Conservation (phyloP, 2,329 filamentous ascomycete genomes). For the Colletotrichum eremochloae region DNA sequence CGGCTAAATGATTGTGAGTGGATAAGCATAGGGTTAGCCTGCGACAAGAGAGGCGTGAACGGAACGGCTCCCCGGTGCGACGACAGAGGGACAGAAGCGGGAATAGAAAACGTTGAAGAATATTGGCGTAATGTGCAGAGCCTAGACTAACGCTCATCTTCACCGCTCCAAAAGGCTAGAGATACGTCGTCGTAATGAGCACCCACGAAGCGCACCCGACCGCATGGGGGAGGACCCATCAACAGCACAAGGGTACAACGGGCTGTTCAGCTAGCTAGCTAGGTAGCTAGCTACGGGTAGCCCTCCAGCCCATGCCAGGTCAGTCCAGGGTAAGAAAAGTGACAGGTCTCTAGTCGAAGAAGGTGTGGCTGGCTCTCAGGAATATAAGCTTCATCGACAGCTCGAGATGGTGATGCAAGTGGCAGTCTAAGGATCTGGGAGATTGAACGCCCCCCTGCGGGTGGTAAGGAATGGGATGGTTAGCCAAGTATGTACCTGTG, state of each 20-base stretch:
- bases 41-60: constrained; percentile 32
- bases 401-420: constrained; percentile 15
- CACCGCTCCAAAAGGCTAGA: constrained; percentile 28
- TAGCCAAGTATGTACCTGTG: not conserved
- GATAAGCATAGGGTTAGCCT: constrained; percentile 30
- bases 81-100: constrained; percentile 8
- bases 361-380: constrained; percentile 28
- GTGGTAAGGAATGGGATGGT: constrained; percentile 20
- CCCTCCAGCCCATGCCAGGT: not conserved
- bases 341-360: constrained; percentile 29
- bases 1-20: constrained; percentile 39
- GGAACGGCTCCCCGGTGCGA: constrained; percentile 36
- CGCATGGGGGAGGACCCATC: constrained; percentile 2
- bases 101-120: constrained; percentile 33
- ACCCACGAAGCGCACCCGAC: constrained; percentile 12
- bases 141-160: constrained; percentile 33
- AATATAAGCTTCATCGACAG: constrained; percentile 38
- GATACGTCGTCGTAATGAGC: constrained; percentile 18
- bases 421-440: constrained; percentile 25
- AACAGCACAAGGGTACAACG: constrained; percentile 11
- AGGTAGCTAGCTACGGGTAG: not conserved
- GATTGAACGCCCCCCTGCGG: constrained; percentile 21
- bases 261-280: not conserved
- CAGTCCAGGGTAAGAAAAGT: constrained; percentile 4
- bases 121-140: constrained; percentile 29